Base-by-base conservation (phyloP, 2,329 filamentous ascomycete species). In the Spiromastix sp. region DNA sequence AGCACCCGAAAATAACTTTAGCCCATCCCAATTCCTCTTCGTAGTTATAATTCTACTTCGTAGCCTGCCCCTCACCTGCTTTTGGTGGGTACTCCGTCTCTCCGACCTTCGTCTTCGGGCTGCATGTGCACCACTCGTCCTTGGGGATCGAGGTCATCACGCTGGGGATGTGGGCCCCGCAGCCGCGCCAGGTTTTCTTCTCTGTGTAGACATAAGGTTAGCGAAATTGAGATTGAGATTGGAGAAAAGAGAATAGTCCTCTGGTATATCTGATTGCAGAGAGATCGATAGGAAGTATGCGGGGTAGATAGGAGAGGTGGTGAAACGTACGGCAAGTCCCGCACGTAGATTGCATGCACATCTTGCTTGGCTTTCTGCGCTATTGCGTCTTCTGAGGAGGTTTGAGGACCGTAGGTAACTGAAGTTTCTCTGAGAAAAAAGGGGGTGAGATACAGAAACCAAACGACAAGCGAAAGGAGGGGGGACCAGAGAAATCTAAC, bases 11-110 rank as follows among this genome's bases (percentile, higher is more conserved):
- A n/a, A n/a, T n/a, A n/a, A n/a, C n/a, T n/a, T n/a, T n/a, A n/a
- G n/a, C n/a, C n/a, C n/a, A n/a, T n/a, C n/a, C n/a, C n/a, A n/a
- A n/a, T n/a, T n/a, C n/a, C n/a, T n/a, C n/a, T n/a, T n/a, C n/a
- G n/a, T n/a, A n/a, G n/a, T n/a, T n/a, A n/a, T n/a, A n/a, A n/a
- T 24, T 24, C 21, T 24, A 28, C 19, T 15, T 4, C 13, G 27
- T 37, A n/a, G 42, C 36, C 27, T 43, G 33, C 7, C 48, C 51
- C 27, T 48, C 38, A n/a, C 51, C 55, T 11, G 59, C 66, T 59
- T 61, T 69, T n/a, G 71, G 70, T 22, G 72, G 71, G 46, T 73
- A 76, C 46, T 64, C 46, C 42, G 66, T 64, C 22, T 68, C 69
- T 16, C 67, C 61, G 32, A 61, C 61, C 47, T 69, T 64, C 40